These are phyloP conservation scores for Urochloa ruziziensis DNA, from an alignment of 176 grass and related monocot genomes.

Conservation along the genomic window DNA sequence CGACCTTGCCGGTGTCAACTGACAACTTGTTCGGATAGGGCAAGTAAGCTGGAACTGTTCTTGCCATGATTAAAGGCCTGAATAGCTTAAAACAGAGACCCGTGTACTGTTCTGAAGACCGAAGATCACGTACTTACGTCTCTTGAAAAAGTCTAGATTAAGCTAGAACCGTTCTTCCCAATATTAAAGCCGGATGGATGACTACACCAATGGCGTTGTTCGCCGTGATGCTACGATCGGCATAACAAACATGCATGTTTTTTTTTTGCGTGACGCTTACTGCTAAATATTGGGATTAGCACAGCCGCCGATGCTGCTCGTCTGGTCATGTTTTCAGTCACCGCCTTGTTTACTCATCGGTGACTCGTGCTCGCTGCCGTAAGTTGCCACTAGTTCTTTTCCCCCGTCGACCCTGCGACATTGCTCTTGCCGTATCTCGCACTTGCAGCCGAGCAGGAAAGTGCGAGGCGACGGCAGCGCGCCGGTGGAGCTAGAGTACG, in stretches of 20 bases:
- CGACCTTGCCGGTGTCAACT: no score
- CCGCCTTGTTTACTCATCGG: neutral
- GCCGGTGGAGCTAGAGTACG: no score
- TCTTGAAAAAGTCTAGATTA: neutral
- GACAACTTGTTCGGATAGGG: no score
- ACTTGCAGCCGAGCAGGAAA: no score
- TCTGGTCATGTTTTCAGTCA: neutral
- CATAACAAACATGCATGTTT: neutral
- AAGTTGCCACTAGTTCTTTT: neutral
- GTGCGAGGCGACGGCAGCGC: no score
- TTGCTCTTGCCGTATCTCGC: no score
- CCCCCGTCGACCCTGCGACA: no score
- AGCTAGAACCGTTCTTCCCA: neutral
- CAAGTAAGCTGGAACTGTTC: no score
- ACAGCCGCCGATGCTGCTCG: neutral
- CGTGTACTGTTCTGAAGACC: no score
- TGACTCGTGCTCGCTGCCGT: conserved; percentile 18
- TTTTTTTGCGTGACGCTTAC: neutral
- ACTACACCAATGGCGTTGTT: neutral
- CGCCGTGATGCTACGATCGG: conserved; percentile 20
- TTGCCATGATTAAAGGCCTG: no score
- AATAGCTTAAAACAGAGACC: no score
- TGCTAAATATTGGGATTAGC: neutral
- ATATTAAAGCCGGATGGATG: neutral
- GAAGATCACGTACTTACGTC: no score